Percentiles rank a stretch among this genome's conserved stretches.
Conservation (phyloP, 2,329 filamentous ascomycete species). For the Sporothrix globosa region DNA sequence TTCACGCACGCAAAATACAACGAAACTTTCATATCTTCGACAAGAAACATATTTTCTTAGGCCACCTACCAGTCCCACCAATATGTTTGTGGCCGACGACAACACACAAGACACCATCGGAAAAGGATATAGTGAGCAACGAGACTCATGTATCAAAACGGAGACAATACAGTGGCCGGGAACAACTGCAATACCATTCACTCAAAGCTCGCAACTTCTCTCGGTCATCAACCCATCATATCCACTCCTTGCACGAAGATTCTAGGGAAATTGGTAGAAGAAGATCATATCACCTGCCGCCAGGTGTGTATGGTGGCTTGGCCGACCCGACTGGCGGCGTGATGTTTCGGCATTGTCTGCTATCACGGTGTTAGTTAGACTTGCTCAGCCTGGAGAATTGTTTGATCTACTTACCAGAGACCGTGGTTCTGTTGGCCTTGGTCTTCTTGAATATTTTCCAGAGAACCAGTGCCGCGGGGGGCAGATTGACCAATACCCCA, state of each 20-base stretch:
- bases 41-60: no score
- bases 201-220: no score
- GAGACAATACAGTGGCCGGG: no score
- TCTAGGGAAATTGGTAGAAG: not conserved
- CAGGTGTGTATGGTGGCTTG: not conserved
- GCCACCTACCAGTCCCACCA: no score
- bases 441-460: conserved; percentile 7
- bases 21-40: no score
- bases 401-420: conserved; percentile 1
- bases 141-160: no score
- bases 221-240: no score
- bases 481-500: conserved; percentile 5
- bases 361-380: not conserved
- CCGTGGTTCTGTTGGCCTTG: conserved; percentile 1
- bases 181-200: no score
- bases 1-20: no score
- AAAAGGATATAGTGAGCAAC: no score
- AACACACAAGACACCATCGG: no score
- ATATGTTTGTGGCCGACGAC: no score
- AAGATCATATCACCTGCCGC: conserved; percentile 1
- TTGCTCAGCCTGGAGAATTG: not conserved
- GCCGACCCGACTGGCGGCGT: not conserved
- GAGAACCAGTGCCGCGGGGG: not conserved
- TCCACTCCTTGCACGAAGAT: not conserved
- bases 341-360: not conserved